Evolutionary conservation across 495 filamentous ascomycete species (phyloP).

Genomic region (Neurospora sp.): DNA sequence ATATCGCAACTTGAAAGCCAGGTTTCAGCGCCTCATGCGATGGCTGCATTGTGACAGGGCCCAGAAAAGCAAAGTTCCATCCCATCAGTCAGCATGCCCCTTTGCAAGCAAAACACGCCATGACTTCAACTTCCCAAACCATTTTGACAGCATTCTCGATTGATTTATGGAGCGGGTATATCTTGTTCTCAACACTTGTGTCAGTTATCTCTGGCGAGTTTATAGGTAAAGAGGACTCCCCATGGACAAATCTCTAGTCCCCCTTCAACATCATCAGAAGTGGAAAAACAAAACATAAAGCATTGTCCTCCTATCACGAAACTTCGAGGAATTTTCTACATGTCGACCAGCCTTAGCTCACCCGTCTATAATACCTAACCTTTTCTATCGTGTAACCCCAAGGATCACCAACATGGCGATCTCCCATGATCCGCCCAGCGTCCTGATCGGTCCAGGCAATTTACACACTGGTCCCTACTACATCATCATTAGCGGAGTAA

Average conservation of each 20-base stretch:
- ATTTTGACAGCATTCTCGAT: background rate
- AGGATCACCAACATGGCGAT: background rate
- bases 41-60: background rate
- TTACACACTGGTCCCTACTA: conserved; percentile 3
- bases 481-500: conserved; percentile 2
- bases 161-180: background rate
- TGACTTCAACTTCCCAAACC: background rate
- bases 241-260: background rate
- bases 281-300: background rate
- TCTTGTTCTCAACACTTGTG: background rate
- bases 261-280: background rate
- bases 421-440: background rate
- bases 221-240: background rate
- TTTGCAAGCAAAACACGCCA: background rate
- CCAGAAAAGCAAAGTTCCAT: background rate
- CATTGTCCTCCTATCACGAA: background rate
- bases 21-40: background rate
- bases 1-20: background rate
- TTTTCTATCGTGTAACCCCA: background rate
- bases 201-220: background rate
- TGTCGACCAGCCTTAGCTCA: background rate
- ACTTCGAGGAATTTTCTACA: background rate
- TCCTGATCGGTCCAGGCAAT: background rate
- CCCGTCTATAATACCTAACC: background rate
- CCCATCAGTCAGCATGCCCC: background rate